Base-by-base conservation (phyloP, 2,329 filamentous ascomycete species). In the Paracamarosporium sp. region DNA sequence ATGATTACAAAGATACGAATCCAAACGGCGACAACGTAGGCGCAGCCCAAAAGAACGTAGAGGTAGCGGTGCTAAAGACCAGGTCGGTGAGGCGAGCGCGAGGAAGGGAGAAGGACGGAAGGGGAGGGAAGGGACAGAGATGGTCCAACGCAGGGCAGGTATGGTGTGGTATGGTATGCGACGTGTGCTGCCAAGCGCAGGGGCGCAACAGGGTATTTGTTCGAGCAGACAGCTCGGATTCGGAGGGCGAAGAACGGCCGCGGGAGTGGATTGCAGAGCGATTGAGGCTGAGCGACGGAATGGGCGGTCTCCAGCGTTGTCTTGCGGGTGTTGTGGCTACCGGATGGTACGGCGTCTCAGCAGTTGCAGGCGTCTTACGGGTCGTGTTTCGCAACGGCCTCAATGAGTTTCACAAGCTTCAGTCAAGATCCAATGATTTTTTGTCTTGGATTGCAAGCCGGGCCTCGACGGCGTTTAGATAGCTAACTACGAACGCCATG, bases 1-100 rank as follows among this genome's bases (percentile, higher is more conserved):
- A 75, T 73, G 31, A 53, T 62, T 65, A 59, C 47, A 48, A 57
- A 48, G 15, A 31, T 45, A 30, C 30, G 41, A 53, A 22, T 40
- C 13, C 17, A 15, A 22, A 28, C 35, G 40, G 7, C 13, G 15
- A 45, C 28, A 22, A 35, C 41, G 28, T 24, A 41, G 48, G 48
- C 48, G 35, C 35, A 50, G 47, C 33, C 47, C 33, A 33, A 36
- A 56, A 46, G 27, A 50, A 38, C 7, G 41, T 28, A 40, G 20
- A 54, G 36, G 44, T 22, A 44, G 35, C 5, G 27, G 24, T 17
- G 43, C n/a, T 17, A 31, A 36, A 13, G 43, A n/a, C 13, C 28
- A 27, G 35, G 5, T 27, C 4, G 35, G 52, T 27, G 53, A 12
- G 35, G 36, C 30, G 36, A 25, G 35, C 9, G 36, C 17, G 17